Conservation (phyloP, 768 basidiomycete species). For the Albatrellus ellisii region DNA sequence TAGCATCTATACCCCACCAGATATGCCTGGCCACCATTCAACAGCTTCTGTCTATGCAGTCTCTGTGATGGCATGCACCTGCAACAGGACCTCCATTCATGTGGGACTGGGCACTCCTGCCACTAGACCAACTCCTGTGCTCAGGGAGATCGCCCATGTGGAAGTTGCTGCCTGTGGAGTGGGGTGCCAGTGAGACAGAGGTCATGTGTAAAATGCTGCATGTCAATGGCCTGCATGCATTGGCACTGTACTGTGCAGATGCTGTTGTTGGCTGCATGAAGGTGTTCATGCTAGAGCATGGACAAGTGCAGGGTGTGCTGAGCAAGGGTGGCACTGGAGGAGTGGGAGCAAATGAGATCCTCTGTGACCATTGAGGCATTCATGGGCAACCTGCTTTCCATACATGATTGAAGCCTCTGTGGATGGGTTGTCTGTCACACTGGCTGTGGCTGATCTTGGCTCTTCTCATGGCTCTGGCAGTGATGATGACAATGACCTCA, state of each 20-base stretch:
- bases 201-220: constrained; percentile 37
- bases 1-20: constrained; percentile 35
- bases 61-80: neutral
- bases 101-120: constrained; percentile 53
- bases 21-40: constrained; percentile 46
- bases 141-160: constrained; percentile 67
- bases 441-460: constrained; percentile 9
- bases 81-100: constrained; percentile 31
- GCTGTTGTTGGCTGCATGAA: constrained; percentile 79
- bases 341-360: no score
- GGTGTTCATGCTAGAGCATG: constrained; percentile 93
- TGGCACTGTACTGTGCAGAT: constrained; percentile 38
- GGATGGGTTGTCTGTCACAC: constrained; percentile 12
- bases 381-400: constrained; percentile 48
- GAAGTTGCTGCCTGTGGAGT: constrained; percentile 46
- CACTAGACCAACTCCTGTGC: constrained; percentile 68
- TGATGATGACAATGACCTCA: constrained; percentile 24
- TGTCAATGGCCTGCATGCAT: constrained; percentile 26
- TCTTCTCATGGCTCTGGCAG: no score
- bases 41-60: constrained; percentile 20
- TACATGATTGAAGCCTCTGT: constrained; percentile 28
- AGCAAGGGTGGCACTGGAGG: constrained; percentile 16
- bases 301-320: constrained; percentile 27
- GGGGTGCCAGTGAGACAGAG: constrained; percentile 74
- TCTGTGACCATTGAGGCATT: constrained; percentile 61